A percentile compares a stretch with the other conserved stretches of the same genome.
Evolutionary conservation across 148 eudicot genomes (phyloP).

Genomic region (Euryodendron excelsum): DNA sequence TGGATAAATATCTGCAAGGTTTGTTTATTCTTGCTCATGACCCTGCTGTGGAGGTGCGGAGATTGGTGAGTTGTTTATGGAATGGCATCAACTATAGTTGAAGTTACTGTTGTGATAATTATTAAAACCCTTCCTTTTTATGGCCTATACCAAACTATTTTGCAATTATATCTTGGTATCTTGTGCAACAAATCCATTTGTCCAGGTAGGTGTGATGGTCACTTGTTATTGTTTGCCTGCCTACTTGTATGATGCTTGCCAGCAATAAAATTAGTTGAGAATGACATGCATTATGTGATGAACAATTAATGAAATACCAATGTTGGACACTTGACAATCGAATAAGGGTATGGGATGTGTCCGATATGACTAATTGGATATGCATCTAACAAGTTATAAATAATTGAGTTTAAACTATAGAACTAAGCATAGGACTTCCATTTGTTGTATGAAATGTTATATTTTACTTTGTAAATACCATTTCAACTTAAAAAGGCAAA

Average conservation of each 20-base stretch:
- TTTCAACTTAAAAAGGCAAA: too few relatives aligned
- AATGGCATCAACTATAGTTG: not conserved
- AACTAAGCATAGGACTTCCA: too few relatives aligned
- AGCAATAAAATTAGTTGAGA: not conserved
- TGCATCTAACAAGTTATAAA: too few relatives aligned
- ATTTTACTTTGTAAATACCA: too few relatives aligned
- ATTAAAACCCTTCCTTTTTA: not conserved
- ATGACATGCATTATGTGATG: not conserved
- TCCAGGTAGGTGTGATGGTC: not conserved
- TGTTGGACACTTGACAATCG: too few relatives aligned
- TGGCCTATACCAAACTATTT: not conserved
- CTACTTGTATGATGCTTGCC: not conserved
- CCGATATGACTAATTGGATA: too few relatives aligned
- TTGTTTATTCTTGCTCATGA: slow-evolving; percentile 91
- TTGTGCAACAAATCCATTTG: not conserved
- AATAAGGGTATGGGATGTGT: too few relatives aligned
- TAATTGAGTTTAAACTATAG: too few relatives aligned
- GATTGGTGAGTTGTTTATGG: slow-evolving; percentile 63
- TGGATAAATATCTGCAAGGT: slow-evolving; percentile 93
- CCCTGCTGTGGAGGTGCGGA: slow-evolving; percentile 81
- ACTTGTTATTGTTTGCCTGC: not conserved
- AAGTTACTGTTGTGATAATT: not conserved
- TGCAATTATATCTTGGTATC: not conserved
- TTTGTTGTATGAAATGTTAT: too few relatives aligned
- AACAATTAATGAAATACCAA: not conserved